These are phyloP conservation scores for Botrytis elliptica DNA, from an alignment of 2,329 filamentous ascomycete species.

Conservation along the genomic window DNA sequence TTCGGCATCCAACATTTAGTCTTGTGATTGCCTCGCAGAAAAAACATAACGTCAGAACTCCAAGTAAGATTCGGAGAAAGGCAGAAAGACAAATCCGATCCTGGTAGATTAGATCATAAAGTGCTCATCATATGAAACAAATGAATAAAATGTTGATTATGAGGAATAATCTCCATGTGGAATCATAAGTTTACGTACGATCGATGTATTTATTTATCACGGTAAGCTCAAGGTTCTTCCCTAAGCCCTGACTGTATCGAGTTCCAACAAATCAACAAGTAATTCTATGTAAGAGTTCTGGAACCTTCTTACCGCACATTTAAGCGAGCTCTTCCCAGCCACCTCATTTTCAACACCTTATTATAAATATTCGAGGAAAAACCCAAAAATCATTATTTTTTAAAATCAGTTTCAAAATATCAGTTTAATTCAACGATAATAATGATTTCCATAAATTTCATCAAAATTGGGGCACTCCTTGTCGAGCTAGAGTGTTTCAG, in stretches of 20 bases:
- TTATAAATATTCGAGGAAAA: too few species aligned
- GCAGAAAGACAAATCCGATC: background rate
- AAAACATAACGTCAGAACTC: background rate
- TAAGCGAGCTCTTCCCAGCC: too few species aligned
- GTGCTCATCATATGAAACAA: background rate
- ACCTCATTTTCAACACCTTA: too few species aligned
- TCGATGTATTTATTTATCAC: background rate
- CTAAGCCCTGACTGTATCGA: background rate
- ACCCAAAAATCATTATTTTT: too few species aligned
- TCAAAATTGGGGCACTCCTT: too few species aligned
- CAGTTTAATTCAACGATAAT: too few species aligned
- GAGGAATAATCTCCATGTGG: background rate
- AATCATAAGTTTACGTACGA: background rate
- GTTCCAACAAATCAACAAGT: background rate
- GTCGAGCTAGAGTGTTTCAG: too few species aligned
- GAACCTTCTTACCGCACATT: too few species aligned
- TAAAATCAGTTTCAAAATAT: too few species aligned
- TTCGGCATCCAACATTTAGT: background rate
- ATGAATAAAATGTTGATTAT: background rate
- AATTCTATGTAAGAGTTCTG: background rate
- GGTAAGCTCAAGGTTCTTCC: background rate
- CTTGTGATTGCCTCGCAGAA: background rate
- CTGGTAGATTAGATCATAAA: background rate
- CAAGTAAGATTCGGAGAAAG: background rate
- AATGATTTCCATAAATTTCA: too few species aligned